Base-by-base conservation (phyloP, 106 monocot species). In the Allium sativum region DNA sequence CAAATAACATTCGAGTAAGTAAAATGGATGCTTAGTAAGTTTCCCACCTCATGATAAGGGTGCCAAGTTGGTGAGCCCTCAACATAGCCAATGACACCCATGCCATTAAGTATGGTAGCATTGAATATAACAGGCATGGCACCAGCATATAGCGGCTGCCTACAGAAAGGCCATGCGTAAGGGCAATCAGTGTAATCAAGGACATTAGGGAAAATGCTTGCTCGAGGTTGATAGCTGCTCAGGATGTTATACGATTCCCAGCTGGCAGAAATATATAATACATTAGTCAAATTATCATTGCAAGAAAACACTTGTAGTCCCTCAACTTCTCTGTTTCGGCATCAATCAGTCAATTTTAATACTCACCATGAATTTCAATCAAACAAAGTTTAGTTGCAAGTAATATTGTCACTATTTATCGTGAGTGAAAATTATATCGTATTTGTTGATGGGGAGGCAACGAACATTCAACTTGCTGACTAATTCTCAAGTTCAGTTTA, bases 111-210 rank as follows among this genome's bases (percentile, higher is more conserved):
- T 41, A 98, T 92, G 13, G 92, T 98, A 6, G 96, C 69, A 77
- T 98, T 98, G 69, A 98, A 98, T 21, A 98, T 88, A 40, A 98
- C 74, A 56, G 96, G 96, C 88, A 98, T 98, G 14, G 92, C 81
- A 14, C 84, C 87, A 58, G 88, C 91, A 78, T 98, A 98, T 18
- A 98, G 64, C 18, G 96, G 92, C 58, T 98, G 96, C 42, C 85
- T 87, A 71, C 96, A 98, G 43, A 98, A 98, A 50, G 96, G 96
- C 96, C 96, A 98, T 7, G 55, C 66, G 61, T 98, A 98, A 16
- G 96, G 96, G 70, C 96, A 98, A 58, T 92, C 80, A 19, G 82
- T 84, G 55, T 79, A 92, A 76, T 98, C 96, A 62, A 98, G 91
- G 58, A 82, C 53, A 66, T 57, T 80, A 14, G 96, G 96, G 55